These are phyloP conservation scores for Diaporthe citri DNA, from an alignment of 2,329 filamentous ascomycete genomes.

Conservation along the genomic window DNA sequence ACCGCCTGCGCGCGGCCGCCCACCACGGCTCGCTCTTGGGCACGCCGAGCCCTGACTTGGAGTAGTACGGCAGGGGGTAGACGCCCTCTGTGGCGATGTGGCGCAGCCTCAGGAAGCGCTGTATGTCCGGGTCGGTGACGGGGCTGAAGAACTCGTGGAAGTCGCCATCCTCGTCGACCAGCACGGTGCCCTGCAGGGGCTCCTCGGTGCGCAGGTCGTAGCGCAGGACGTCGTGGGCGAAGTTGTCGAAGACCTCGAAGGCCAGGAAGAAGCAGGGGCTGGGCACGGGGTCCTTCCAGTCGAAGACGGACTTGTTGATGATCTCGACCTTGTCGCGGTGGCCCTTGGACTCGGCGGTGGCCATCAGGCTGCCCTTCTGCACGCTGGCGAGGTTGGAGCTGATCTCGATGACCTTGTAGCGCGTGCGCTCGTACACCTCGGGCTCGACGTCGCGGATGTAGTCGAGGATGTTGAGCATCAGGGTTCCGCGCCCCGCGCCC, in stretches of 20 bases:
- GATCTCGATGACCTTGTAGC: slow-evolving; percentile 97
- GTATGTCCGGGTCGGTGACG: slow-evolving; percentile 79
- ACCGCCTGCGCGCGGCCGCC: slow-evolving; percentile 13
- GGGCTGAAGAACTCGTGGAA: slow-evolving; percentile 95
- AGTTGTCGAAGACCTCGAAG: slow-evolving; percentile 99
- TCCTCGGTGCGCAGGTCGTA: slow-evolving; percentile 86
- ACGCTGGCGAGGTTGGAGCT: slow-evolving; percentile 83
- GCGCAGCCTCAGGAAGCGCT: slow-evolving; percentile 86
- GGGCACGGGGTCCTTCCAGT: slow-evolving; percentile 90
- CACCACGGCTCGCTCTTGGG: slow-evolving; percentile 35
- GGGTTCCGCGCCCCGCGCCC: slow-evolving; percentile 95
- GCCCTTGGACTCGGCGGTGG: slow-evolving; percentile 76
- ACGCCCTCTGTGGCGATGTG: slow-evolving; percentile 78
- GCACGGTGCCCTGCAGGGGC: slow-evolving; percentile 88
- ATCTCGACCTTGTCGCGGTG: slow-evolving; percentile 92
- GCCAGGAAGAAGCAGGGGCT: slow-evolving; percentile 97
- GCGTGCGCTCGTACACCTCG: slow-evolving; percentile 92
- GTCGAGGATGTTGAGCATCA: slow-evolving; percentile 98
- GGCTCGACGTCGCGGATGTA: slow-evolving; percentile 92
- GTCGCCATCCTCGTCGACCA: slow-evolving; percentile 87
- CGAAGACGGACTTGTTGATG: slow-evolving; percentile 94
- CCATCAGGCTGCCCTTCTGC: slow-evolving; percentile 78
- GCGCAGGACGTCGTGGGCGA: slow-evolving; percentile 92
- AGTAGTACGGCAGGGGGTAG: slow-evolving; percentile 72
- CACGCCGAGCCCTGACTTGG: slow-evolving; percentile 40